A percentile compares a stretch with the other conserved stretches of the same genome.
These are phyloP conservation scores for Excoecaria agallocha DNA, from an alignment of 345 rosid genomes.

Conservation along the genomic window DNA sequence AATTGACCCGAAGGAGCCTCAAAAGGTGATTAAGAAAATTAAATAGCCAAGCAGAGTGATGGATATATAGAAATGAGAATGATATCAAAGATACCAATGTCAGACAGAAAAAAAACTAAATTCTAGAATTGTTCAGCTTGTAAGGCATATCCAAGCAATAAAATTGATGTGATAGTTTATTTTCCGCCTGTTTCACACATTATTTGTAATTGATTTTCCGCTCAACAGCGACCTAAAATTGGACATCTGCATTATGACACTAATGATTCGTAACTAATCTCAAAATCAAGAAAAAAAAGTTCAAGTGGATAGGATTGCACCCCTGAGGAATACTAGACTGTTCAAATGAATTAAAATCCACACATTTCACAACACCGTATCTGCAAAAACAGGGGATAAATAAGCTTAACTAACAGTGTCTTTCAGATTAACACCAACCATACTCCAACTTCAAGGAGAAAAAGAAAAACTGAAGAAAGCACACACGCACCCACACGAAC, in stretches of 20 bases:
- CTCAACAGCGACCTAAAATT: not conserved
- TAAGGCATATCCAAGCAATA: not conserved
- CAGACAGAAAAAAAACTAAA: no score
- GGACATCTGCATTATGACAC: not conserved
- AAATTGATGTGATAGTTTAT: not conserved
- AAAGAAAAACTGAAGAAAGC: no score
- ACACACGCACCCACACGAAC: no score
- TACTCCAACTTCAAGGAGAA: not conserved
- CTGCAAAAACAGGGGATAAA: slow-evolving; percentile 35
- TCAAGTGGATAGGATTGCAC: no score
- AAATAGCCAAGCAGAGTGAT: no score
- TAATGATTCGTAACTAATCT: not conserved
- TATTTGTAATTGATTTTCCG: not conserved
- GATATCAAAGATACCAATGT: no score
- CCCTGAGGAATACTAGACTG: no score
- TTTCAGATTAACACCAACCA: not conserved
- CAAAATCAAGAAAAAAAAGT: no score
- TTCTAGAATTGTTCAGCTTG: no score
- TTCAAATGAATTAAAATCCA: slow-evolving; percentile 30
- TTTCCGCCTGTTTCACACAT: not conserved
- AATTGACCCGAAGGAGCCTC: no score
- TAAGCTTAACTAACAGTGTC: not conserved
- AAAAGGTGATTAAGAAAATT: no score
- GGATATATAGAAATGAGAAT: no score
- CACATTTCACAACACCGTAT: slow-evolving; percentile 59